These are phyloP conservation scores for Leishmania tropica DNA, from an alignment of 208 protist species.

Conservation along the genomic window DNA sequence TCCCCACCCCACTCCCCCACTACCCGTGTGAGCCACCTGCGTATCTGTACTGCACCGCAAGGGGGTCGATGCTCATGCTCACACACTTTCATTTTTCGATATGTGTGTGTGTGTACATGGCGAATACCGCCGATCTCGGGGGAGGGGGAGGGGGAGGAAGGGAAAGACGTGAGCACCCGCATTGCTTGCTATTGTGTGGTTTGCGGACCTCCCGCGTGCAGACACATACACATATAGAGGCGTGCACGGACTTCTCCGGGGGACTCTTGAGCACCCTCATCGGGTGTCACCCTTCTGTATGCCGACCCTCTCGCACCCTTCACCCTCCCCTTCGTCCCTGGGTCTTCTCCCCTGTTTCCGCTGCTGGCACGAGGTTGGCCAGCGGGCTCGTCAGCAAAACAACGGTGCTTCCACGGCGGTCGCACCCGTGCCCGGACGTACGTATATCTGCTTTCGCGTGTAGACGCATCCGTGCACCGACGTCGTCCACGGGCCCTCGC, in stretches of 20 bases:
- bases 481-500: neutral
- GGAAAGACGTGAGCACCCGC: neutral
- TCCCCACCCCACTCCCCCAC: neutral
- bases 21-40: neutral
- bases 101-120: neutral
- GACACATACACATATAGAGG: no score
- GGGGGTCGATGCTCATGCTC: neutral
- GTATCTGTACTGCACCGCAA: neutral
- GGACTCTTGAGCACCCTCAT: neutral
- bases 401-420: neutral
- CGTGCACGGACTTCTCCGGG: neutral
- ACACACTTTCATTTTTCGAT: neutral
- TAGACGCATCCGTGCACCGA: neutral
- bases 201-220: neutral
- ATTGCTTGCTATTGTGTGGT: neutral
- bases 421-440: neutral
- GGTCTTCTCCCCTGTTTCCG: neutral
- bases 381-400: no score
- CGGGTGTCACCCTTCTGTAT: neutral
- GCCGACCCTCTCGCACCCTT: neutral
- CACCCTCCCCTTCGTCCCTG: neutral
- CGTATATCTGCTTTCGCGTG: neutral
- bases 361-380: neutral
- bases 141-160: neutral
- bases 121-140: neutral